Percentiles rank a stretch among this genome's conserved stretches.
Conservation (phyloP, 371 early-diverging fungal genomes). For the Choanephora cucurbitarum region DNA sequence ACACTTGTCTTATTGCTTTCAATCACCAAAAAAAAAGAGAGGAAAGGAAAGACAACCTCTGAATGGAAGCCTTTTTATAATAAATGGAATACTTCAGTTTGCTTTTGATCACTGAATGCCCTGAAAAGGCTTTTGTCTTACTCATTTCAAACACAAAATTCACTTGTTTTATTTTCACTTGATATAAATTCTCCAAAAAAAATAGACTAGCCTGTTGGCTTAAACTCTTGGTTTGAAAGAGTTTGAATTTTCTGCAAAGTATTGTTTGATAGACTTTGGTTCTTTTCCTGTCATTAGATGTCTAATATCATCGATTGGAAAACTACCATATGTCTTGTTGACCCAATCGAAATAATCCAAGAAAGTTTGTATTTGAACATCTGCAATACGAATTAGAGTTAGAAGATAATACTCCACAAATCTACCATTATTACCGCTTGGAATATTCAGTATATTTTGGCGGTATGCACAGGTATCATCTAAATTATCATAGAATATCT, state of each 20-base stretch:
- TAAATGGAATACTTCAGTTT: too few species aligned
- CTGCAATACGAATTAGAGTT: constrained; percentile 11
- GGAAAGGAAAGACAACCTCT: too few species aligned
- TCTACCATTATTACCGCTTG: constrained; percentile 22
- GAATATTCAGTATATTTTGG: constrained; percentile 26
- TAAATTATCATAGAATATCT: constrained; percentile 26
- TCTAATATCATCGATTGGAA: constrained; percentile 31
- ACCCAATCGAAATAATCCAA: constrained; percentile 52
- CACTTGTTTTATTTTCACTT: too few species aligned
- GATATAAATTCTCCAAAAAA: too few species aligned
- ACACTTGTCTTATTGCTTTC: too few species aligned
- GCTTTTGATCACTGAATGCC: too few species aligned
- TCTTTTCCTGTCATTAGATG: constrained; percentile 18
- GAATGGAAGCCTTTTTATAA: too few species aligned
- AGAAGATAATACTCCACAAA: too few species aligned
- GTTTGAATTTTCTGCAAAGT: constrained; percentile 40
- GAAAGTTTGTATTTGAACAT: constrained; percentile 28
- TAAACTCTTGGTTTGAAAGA: constrained; percentile 47
- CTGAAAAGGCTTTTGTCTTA: too few species aligned
- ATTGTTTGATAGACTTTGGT: constrained; percentile 28
- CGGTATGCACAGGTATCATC: constrained; percentile 22
- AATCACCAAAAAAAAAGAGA: too few species aligned
- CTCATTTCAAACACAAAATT: too few species aligned
- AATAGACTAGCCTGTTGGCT: too few species aligned
- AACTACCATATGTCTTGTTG: constrained; percentile 31